Evolutionary conservation across 106 monocot genomes (phyloP).

Genomic region (Apostasia shenzhenica): DNA sequence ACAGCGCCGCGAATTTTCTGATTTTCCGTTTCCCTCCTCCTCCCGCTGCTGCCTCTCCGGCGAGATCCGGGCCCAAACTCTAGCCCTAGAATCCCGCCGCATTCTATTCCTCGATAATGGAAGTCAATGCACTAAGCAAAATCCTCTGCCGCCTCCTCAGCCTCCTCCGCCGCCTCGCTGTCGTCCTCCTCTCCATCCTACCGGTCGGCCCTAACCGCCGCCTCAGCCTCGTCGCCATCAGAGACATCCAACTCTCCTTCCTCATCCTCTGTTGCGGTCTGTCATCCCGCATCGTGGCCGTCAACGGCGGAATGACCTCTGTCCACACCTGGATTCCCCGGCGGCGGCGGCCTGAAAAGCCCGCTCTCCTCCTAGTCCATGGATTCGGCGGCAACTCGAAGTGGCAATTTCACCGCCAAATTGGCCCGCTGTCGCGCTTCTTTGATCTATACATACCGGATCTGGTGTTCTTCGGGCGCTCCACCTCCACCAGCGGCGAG

Average conservation of each 20-base stretch:
- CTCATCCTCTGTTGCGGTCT: slow-evolving; percentile 1
- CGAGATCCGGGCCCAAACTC: too few relatives aligned
- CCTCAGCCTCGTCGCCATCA: slow-evolving; percentile 24
- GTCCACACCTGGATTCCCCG: slow-evolving; percentile 39
- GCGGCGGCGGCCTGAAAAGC: slow-evolving; percentile 4
- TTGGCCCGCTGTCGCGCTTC: slow-evolving; percentile 27
- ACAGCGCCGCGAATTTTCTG: too few relatives aligned
- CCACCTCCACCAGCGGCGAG: slow-evolving; percentile 6
- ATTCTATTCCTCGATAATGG: too few relatives aligned
- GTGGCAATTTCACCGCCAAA: slow-evolving; percentile 45
- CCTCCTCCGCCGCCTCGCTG: too few relatives aligned
- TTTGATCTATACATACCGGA: slow-evolving; percentile 63
- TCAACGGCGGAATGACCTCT: slow-evolving; percentile 8
- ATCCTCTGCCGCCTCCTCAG: too few relatives aligned
- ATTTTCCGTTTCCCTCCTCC: too few relatives aligned
- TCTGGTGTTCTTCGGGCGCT: slow-evolving; percentile 52
- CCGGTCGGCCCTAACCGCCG: background rate
- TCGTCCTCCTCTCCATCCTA: too few relatives aligned
- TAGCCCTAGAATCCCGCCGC: too few relatives aligned
- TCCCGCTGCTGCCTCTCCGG: too few relatives aligned
- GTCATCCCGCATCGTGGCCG: background rate
- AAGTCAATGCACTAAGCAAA: too few relatives aligned
- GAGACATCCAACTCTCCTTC: slow-evolving; percentile 12
- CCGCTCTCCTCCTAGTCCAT: slow-evolving; percentile 42
- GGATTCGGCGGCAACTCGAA: slow-evolving; percentile 56